These are phyloP conservation scores for Pueraria montana DNA, from an alignment of 306 rosid species.

Conservation along the genomic window DNA sequence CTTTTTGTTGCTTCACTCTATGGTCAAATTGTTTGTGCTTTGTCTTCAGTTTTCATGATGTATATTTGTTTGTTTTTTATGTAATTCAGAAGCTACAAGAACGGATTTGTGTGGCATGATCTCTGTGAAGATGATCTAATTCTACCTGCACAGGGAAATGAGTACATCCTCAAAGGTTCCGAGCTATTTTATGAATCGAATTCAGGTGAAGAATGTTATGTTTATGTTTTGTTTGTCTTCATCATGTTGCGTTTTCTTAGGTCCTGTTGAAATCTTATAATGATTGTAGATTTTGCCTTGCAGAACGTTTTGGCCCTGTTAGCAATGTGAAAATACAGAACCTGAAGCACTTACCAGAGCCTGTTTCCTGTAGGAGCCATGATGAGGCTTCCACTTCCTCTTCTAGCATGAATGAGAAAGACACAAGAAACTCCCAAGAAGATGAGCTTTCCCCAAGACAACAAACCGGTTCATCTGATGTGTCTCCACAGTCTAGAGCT, in stretches of 20 bases:
- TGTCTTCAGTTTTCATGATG: slow-evolving; percentile 1
- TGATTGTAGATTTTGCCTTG: slow-evolving; percentile 30
- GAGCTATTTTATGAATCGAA: slow-evolving; percentile 86
- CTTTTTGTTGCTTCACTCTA: slow-evolving; percentile 11
- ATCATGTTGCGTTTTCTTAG: slow-evolving; percentile 15
- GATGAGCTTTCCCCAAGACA: slow-evolving; percentile 72
- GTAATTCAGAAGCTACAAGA: slow-evolving; percentile 83
- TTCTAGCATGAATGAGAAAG: slow-evolving; percentile 85
- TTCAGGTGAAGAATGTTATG: slow-evolving; percentile 62
- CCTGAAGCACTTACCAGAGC: slow-evolving; percentile 79
- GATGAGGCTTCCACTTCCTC: slow-evolving; percentile 87
- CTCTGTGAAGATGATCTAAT: slow-evolving; percentile 84
- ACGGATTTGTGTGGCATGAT: slow-evolving; percentile 98
- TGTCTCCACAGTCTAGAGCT: slow-evolving; percentile 68
- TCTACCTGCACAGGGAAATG: slow-evolving; percentile 85
- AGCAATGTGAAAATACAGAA: slow-evolving; percentile 66
- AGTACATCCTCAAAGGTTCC: slow-evolving; percentile 95
- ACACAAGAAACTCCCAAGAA: slow-evolving; percentile 70
- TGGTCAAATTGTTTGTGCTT: slow-evolving; percentile 6
- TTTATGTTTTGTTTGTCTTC: slow-evolving; percentile 30
- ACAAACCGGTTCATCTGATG: slow-evolving; percentile 62
- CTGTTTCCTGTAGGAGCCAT: slow-evolving; percentile 72
- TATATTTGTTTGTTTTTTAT: slow-evolving; percentile 25
- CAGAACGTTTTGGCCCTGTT: slow-evolving; percentile 71
- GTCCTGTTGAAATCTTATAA: slow-evolving; percentile 19